These are phyloP conservation scores for Solanum hybrid DNA, from an alignment of 305 asterid genomes.

Conservation along the genomic window DNA sequence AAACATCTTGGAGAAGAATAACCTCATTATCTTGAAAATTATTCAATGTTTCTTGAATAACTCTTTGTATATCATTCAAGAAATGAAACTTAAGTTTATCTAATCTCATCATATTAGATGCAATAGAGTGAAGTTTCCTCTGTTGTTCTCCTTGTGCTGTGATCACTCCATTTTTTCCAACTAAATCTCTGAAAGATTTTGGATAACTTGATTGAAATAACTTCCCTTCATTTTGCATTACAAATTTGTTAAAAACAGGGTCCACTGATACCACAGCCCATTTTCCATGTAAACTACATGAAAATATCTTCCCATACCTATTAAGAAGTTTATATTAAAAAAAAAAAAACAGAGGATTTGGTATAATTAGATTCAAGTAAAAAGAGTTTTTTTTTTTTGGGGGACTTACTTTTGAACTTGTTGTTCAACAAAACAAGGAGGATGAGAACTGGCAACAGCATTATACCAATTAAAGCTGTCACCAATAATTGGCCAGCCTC, in stretches of 20 bases:
- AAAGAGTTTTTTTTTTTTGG: background rate
- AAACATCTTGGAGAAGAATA: constrained; percentile 67
- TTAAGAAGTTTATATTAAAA: background rate
- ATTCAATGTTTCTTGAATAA: constrained; percentile 29
- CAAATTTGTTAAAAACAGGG: constrained; percentile 68
- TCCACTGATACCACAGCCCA: constrained; percentile 85
- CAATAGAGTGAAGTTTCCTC: constrained; percentile 68
- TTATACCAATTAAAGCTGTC: constrained; percentile 81
- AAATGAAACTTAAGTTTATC: constrained; percentile 69
- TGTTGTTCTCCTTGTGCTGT: constrained; percentile 76
- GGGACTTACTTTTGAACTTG: constrained; percentile 50
- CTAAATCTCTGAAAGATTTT: constrained; percentile 77
- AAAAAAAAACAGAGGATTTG: background rate
- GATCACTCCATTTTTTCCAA: constrained; percentile 78
- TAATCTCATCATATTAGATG: constrained; percentile 84
- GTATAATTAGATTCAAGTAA: background rate
- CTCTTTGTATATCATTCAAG: constrained; percentile 60
- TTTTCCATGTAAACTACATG: constrained; percentile 68
- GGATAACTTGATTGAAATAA: constrained; percentile 84
- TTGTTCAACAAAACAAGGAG: constrained; percentile 61
- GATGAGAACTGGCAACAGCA: constrained; percentile 82
- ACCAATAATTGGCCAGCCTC: constrained; percentile 76
- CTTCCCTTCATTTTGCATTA: constrained; percentile 78
- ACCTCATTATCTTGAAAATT: constrained; percentile 40
- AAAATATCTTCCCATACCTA: constrained; percentile 78